Evolutionary conservation across 345 rosid genomes (phyloP).

Genomic region (Rhizophora mangle): DNA sequence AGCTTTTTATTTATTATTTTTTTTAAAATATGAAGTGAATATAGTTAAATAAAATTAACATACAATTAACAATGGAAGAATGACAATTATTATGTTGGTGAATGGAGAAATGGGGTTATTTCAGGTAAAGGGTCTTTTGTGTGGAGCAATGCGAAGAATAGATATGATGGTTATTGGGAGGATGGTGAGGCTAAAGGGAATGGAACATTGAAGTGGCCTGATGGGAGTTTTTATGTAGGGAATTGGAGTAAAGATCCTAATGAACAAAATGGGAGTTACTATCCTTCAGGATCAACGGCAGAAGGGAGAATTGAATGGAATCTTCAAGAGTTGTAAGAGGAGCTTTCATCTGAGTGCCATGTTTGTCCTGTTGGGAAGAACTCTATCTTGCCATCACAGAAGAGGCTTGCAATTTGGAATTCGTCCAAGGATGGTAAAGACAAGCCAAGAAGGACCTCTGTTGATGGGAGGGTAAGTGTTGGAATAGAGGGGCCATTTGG

Average conservation of each 20-base stretch:
- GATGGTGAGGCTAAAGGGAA: constrained; percentile 75
- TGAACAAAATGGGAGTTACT: constrained; percentile 77
- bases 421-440: constrained; percentile 50
- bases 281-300: constrained; percentile 44
- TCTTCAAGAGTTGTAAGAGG: constrained; percentile 49
- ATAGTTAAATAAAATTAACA: no score
- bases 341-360: constrained; percentile 28
- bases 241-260: constrained; percentile 77
- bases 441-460: constrained; percentile 64
- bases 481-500: constrained; percentile 69
- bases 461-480: constrained; percentile 80
- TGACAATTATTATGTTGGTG: constrained; percentile 53
- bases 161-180: constrained; percentile 77
- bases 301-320: constrained; percentile 56
- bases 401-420: constrained; percentile 71
- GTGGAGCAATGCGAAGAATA: constrained; percentile 61
- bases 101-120: constrained; percentile 73
- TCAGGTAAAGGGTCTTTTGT: constrained; percentile 62
- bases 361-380: constrained; percentile 65
- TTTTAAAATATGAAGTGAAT: no score
- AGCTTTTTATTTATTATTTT: no score
- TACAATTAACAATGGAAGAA: constrained; percentile 33
- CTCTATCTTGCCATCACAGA: constrained; percentile 73
- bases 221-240: constrained; percentile 79
- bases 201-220: constrained; percentile 68